Evolutionary conservation across 306 rosid species (phyloP).

Genomic region (Prunus campanulata): DNA sequence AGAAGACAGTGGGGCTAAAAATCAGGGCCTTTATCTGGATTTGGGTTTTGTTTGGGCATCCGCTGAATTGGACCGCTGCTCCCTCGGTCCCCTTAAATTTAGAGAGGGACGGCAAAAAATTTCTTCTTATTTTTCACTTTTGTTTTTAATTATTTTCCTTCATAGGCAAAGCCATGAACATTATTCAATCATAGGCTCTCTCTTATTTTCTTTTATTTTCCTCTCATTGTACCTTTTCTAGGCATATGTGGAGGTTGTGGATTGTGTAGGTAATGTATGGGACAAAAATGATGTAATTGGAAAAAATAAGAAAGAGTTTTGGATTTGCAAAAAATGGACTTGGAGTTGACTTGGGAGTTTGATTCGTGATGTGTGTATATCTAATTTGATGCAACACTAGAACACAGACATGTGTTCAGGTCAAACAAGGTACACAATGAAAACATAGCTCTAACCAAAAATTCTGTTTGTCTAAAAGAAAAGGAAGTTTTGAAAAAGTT

Average conservation of each 20-base stretch:
- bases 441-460: background rate
- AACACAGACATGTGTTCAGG: background rate
- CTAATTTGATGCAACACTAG: too few relatives aligned
- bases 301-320: background rate
- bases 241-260: background rate
- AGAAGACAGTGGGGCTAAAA: conserved; percentile 10
- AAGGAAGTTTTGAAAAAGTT: background rate
- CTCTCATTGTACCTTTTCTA: background rate
- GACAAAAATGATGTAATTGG: background rate
- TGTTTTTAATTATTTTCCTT: background rate
- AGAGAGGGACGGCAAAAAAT: background rate
- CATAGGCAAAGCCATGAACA: background rate
- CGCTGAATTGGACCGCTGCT: too few relatives aligned
- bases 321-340: background rate
- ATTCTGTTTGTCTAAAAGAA: background rate
- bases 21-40: conserved; percentile 40
- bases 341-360: background rate
- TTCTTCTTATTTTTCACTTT: background rate
- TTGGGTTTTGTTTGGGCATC: background rate
- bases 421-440: background rate
- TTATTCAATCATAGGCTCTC: background rate
- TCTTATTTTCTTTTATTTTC: background rate
- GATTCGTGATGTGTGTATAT: background rate
- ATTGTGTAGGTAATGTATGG: background rate
- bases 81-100: background rate